Base-by-base conservation (phyloP, 306 rosid genomes). In the Cucumis cinereus region DNA sequence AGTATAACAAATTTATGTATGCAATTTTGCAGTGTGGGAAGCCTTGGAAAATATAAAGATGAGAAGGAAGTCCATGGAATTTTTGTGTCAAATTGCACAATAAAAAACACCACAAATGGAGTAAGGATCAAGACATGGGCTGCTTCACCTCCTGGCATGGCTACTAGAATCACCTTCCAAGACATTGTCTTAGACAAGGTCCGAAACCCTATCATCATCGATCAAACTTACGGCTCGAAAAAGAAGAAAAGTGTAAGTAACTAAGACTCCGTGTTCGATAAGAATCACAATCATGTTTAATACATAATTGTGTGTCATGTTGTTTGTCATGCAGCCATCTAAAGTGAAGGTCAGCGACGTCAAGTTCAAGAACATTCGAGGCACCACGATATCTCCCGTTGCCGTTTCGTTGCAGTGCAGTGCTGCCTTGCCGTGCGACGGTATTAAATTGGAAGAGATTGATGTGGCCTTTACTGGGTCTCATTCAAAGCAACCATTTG, bases 41-140 rank as follows among this genome's bases (percentile, higher is more conserved):
- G 95, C 69, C 95, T 91, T 36, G 97, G 97, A 4, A 91, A 88
- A 86, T 84, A 87, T 73, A 58, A 62, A 0, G 36, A 59, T 4
- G 97, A 91, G 50, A 35, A 62, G 71, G 76, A 82, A 2, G 95
- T 88, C 13, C 12, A 53, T 4, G 81, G 82, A 15, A 62, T 91
- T 5, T 12, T 7, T 0, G 89, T 91, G 15, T 81, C 35, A 0
- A 87, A 91, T 53, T 89, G 97, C 88, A 85, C 90, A 0, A 68
- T 89, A 7, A 66, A 0, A 9, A 85, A 83, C 80, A 84, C 97
- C 38, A 86, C 88, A n/a, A 86, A 89, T 7, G 97, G 97, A 4
- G 88, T 92, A 7, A 84, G 97, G 82, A 89, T 91, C 83, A 89
- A 91, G 73, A 89, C 95, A 0, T 86, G 85, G 86, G 33, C 69